These are phyloP conservation scores for Curvularia sp. DNA, from an alignment of 2,329 filamentous ascomycete species.

Conservation along the genomic window DNA sequence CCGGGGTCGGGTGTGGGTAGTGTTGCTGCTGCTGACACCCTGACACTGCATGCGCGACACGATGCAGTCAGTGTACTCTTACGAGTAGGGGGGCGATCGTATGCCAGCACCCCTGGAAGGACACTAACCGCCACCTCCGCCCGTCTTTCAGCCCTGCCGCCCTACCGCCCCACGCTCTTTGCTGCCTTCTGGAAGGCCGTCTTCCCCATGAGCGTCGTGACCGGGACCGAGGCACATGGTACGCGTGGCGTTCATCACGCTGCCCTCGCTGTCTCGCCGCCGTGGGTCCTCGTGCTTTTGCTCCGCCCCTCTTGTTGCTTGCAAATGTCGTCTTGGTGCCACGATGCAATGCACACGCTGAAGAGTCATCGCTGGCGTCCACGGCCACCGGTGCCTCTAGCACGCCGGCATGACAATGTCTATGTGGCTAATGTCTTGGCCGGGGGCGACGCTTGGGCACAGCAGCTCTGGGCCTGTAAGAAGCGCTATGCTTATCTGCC, in stretches of 20 bases:
- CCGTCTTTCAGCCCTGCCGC: conserved; percentile 21
- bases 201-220: neutral
- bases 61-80: too few species aligned
- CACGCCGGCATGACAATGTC: neutral
- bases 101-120: conserved; percentile 23
- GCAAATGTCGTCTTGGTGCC: neutral
- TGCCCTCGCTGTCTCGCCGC: neutral
- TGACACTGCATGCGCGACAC: conserved; percentile 18
- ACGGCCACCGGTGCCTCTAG: neutral
- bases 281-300: neutral
- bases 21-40: neutral
- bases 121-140: conserved; percentile 17
- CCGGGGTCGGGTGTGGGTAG: neutral
- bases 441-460: conserved; percentile 5
- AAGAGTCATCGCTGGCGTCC: neutral
- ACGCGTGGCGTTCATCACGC: neutral
- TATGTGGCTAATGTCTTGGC: conserved; percentile 2
- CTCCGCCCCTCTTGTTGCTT: neutral
- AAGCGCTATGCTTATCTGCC: conserved; percentile 16
- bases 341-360: neutral
- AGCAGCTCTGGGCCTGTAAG: conserved; percentile 14
- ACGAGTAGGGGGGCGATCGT: conserved; percentile 15
- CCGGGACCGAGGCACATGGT: neutral
- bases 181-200: conserved; percentile 19
- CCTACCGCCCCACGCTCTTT: conserved; percentile 21